Evolutionary conservation across 164 flowering plant species (phyloP), one percentile per base, ranked within the genome.

Genomic region (Kingdonia uniflora): DNA sequence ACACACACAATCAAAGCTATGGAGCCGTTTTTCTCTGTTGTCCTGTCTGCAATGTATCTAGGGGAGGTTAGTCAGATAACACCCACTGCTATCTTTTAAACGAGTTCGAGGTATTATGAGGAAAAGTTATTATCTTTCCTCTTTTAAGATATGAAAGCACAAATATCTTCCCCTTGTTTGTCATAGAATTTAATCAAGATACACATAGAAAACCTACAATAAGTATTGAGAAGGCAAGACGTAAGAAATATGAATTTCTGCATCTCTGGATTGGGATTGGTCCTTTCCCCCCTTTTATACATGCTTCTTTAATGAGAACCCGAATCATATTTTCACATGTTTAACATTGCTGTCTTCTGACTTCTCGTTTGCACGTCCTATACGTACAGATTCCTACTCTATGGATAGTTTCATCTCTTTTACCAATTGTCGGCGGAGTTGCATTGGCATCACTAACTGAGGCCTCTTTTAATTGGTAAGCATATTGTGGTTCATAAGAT

Each of bases 1-100:
- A 89, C 99, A 19, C 97, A 92, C 69, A 92, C 99, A 15, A 81
- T 88, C 63, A 92, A 92, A 74, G 99, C 99, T 38, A 76, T 76
- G 82, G 99, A 92, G 74, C 99, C 99, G n/a, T 92, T 92, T 63
- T 92, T 92, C 79, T 81, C 97, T 19, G 97, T 88, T 61, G 29
- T 92, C 33, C 84, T 92, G 11, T 92, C 99, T 41, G 91, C 95
- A 2, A 68, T 84, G 80, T 92, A 88, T 68, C 74, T 92, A 8
- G 95, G 90, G 10, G 97, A 88, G 89, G 99, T 92, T 44, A 29
- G 35, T 29, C 4, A 29, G 4, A 29, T 29, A 29, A 29, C 35
- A 29, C 8, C 35, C 8, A 29, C 6, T 29, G 4, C 35, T 8
- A 29, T 8, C 8, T 29, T 29, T 29, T 29, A n/a, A n/a, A n/a